Evolutionary conservation across 495 filamentous ascomycete species (phyloP).

Genomic region (Aspergillus affinis): DNA sequence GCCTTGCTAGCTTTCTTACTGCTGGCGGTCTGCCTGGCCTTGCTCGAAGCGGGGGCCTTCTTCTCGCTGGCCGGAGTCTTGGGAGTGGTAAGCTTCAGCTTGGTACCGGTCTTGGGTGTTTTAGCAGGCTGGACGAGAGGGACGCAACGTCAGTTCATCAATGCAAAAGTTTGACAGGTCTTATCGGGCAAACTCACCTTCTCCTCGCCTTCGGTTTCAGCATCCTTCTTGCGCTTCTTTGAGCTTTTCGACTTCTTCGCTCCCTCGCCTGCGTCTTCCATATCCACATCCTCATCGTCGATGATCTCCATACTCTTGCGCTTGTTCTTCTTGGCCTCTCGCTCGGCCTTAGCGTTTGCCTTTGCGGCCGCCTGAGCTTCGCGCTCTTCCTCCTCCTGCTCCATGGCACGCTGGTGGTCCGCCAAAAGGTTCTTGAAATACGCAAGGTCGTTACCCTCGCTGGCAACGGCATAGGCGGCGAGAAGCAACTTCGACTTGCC

Average conservation of each 20-base stretch:
- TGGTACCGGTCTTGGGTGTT: slow-evolving; percentile 59
- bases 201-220: slow-evolving; percentile 57
- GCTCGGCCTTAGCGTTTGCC: slow-evolving; percentile 59
- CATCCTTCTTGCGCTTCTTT: slow-evolving; percentile 71
- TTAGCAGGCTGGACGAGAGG: slow-evolving; percentile 46
- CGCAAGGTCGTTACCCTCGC: slow-evolving; percentile 66
- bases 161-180: not conserved
- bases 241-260: slow-evolving; percentile 53
- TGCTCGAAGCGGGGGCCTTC: slow-evolving; percentile 55
- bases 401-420: slow-evolving; percentile 56
- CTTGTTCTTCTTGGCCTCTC: slow-evolving; percentile 59
- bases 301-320: slow-evolving; percentile 57
- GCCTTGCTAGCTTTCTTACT: slow-evolving; percentile 43
- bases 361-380: slow-evolving; percentile 59
- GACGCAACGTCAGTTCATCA: slow-evolving; percentile 6
- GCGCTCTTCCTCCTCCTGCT: slow-evolving; percentile 61
- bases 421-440: slow-evolving; percentile 75
- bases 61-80: slow-evolving; percentile 51
- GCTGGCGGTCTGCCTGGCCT: slow-evolving; percentile 54
- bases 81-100: slow-evolving; percentile 53
- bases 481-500: slow-evolving; percentile 75
- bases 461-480: slow-evolving; percentile 69
- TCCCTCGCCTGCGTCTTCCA: slow-evolving; percentile 65
- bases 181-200: slow-evolving; percentile 9
- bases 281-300: slow-evolving; percentile 70